Evolutionary conservation across 345 rosid genomes (phyloP), one percentile per base, ranked within the genome.

Genomic region (Isatis tinctoria): DNA sequence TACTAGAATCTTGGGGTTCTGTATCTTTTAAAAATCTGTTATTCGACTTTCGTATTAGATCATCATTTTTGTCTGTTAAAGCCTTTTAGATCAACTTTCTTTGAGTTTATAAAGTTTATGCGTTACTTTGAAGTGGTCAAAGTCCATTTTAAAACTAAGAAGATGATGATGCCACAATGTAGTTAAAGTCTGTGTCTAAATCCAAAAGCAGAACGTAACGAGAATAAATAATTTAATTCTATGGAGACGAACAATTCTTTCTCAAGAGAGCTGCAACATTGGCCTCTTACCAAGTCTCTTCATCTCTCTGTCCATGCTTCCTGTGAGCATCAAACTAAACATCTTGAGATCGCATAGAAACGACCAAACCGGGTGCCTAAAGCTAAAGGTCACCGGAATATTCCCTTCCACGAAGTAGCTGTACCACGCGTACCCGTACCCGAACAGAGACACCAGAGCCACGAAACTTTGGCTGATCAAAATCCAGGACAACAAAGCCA

Each of bases 201-300:
- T n/a, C n/a, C n/a, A n/a, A n/a, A n/a, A n/a, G n/a, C n/a, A n/a
- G n/a, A n/a, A n/a, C n/a, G n/a, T n/a, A n/a, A n/a, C n/a, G n/a
- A n/a, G n/a, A n/a, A n/a, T n/a, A n/a, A n/a, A n/a, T n/a, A n/a
- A n/a, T n/a, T n/a, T n/a, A n/a, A n/a, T n/a, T n/a, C n/a, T n/a
- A n/a, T n/a, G n/a, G n/a, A n/a, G n/a, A n/a, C 6, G 27, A 58
- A 35, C 44, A 18, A 7, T 35, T 24, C 14, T 11, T 10, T 43
- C 41, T 84, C 82, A 92, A 56, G 84, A 85, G 61, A 76, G 77
- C 69, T 89, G 90, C 60, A 89, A 73, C 65, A 88, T 82, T 20
- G 98, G 98, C 56, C 96, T 83, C 85, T 94, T 91, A 20, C 97
- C 98, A 44, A 91, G 96, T 75, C 97, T 82, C 85, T 94, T 94